Evolutionary conservation across 495 filamentous ascomycete species (phyloP), one percentile per base, ranked within the genome.

Genomic region (Penicillium dipodomyicola): DNA sequence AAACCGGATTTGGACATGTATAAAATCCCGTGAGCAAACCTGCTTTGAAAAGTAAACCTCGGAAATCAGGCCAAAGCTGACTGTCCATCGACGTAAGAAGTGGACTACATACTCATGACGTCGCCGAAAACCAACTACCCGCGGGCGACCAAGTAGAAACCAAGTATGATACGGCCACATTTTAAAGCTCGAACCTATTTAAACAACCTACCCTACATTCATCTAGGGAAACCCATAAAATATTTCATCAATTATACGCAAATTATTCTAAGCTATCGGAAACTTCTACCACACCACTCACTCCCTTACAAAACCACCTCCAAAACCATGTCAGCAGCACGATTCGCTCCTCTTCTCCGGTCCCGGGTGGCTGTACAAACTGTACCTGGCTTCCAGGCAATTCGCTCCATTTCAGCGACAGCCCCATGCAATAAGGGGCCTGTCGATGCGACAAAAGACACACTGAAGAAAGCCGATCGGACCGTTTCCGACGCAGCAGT

Each of bases 391-490:
- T 54, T 62, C 20, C 46, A 59, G 35, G 60, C 62, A 11, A 47
- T 61, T 22, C 62, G 72, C 10, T 60, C 67, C 10, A 65, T 77
- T 35, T 72, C 72, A n/a, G 67, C 67, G 7, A 73, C 68, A 12
- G 53, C 67, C 11, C 54, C 56, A 40, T 49, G 51, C 29, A 47
- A 72, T 39, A 71, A 68, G 59, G 70, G 74, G 2, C 68, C 78
- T 33, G 57, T 80, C 12, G 82, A 84, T 23, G 59, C 72, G 2
- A 76, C 76, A 49, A 85, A 84, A 68, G 81, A 84, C 30, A 78
- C 81, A 0, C 61, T 80, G 19, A 82, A 86, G 70, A 73, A 72
- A 48, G 81, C 80, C 19, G 82, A 87, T 64, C 68, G 76, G 49
- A 70, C 68, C 4, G 70, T 83, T n/a, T 76, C 81, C 2, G 73